phyloP scores from a whole-genome alignment of 192 early-diverging fungal species.

The Linnemannia exigua region DNA sequence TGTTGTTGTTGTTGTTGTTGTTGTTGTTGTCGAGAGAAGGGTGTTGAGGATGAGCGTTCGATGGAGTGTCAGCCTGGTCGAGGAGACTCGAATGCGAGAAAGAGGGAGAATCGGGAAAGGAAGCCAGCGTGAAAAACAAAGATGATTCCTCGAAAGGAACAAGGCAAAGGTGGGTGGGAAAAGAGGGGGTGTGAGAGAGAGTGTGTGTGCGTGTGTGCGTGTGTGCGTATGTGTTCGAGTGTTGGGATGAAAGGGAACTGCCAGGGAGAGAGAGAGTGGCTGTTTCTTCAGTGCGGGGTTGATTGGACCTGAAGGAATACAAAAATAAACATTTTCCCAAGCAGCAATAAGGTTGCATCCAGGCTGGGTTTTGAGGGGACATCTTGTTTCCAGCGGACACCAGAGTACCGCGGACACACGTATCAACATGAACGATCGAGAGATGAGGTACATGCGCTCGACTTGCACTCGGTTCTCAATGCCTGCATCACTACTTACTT shows the following conservation, averaged over 20 bases:
- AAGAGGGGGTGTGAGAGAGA: neutral
- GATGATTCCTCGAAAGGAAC: neutral
- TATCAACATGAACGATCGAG: too few species aligned
- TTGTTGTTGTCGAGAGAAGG: neutral
- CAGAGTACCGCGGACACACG: too few species aligned
- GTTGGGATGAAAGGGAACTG: conserved; percentile 1
- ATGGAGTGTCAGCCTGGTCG: neutral
- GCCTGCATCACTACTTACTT: too few species aligned
- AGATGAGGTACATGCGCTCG: too few species aligned
- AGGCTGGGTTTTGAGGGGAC: too few species aligned
- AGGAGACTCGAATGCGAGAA: conserved; percentile 6
- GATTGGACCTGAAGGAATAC: neutral
- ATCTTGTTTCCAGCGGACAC: too few species aligned
- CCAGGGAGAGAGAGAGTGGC: neutral
- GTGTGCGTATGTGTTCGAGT: neutral
- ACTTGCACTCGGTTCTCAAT: too few species aligned
- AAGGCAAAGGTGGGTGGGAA: neutral
- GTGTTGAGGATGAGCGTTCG: neutral
- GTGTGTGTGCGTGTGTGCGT: too few species aligned
- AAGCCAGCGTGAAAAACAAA: neutral
- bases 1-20: conserved; percentile 4
- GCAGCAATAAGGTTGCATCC: too few species aligned
- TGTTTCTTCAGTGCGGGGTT: neutral
- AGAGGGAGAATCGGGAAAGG: neutral
- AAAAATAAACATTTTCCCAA: too few species aligned